Percentiles rank a stretch among this genome's conserved stretches.
Conservation (phyloP, 768 basidiomycete genomes). For the Chalciporus piperatus region DNA sequence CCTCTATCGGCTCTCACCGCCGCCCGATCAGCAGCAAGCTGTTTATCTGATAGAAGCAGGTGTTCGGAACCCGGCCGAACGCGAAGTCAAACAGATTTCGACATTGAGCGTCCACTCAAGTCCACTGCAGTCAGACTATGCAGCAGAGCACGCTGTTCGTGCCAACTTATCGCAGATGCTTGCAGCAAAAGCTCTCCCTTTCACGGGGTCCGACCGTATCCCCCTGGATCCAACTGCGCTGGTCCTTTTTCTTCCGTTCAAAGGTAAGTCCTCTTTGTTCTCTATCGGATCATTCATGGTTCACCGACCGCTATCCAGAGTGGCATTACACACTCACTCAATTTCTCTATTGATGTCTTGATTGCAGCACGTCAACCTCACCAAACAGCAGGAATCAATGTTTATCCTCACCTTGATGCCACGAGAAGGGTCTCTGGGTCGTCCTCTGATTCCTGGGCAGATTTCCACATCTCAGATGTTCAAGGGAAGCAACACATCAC, state of each 20-base stretch:
- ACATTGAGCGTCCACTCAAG: constrained; percentile 57
- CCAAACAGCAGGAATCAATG: no score
- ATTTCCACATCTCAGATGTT: no score
- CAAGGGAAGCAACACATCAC: no score
- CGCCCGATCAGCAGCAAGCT: constrained; percentile 36
- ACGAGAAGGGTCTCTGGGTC: no score
- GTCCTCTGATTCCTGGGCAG: no score
- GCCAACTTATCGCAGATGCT: constrained; percentile 57
- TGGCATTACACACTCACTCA: no score
- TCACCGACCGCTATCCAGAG: constrained; percentile 4
- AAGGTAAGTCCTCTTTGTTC: constrained; percentile 47
- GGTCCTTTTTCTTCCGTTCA: constrained; percentile 74
- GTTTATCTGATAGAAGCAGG: constrained; percentile 39
- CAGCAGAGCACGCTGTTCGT: constrained; percentile 53
- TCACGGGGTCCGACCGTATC: constrained; percentile 64
- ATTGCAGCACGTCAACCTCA: no score
- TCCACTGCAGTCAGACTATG: constrained; percentile 41
- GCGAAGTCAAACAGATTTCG: constrained; percentile 53
- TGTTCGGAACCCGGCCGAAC: constrained; percentile 35
- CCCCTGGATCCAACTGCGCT: constrained; percentile 66
- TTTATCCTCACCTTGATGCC: no score
- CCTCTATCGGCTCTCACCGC: no score
- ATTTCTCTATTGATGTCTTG: no score
- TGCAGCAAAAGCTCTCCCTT: constrained; percentile 57
- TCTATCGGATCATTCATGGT: background rate